Evolutionary conservation across 1,284 basidiomycete genomes (phyloP).

Genomic region (Fomitopsis palustris): DNA sequence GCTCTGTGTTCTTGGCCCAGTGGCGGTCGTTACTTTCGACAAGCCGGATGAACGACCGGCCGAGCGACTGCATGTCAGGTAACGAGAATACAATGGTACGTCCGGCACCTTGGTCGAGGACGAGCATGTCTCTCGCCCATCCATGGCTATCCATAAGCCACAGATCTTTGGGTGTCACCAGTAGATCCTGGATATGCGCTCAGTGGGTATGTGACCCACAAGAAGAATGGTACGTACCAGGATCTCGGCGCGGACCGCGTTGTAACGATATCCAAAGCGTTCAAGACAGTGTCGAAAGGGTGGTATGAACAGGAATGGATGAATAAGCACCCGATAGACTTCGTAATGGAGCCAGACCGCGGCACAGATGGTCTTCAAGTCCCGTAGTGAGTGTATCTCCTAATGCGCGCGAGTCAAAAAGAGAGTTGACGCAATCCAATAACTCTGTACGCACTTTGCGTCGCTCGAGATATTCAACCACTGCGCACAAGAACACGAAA

Average conservation of each 20-base stretch:
- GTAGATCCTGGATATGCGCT: background rate
- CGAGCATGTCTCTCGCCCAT: background rate
- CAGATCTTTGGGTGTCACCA: background rate
- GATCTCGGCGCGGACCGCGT: background rate
- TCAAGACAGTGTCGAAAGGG: background rate
- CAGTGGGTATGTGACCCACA: background rate
- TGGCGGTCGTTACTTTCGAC: background rate
- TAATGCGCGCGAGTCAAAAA: background rate
- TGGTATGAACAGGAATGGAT: background rate
- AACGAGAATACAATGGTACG: background rate
- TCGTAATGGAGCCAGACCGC: background rate
- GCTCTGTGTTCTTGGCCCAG: background rate
- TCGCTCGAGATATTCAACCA: background rate
- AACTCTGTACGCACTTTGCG: background rate
- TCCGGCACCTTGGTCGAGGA: background rate
- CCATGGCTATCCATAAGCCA: background rate
- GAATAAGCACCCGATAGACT: background rate
- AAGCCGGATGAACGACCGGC: background rate
- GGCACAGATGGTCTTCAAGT: background rate
- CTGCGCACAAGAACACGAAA: background rate
- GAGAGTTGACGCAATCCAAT: background rate
- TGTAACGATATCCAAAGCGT: background rate
- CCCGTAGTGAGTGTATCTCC: background rate
- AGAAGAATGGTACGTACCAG: background rate
- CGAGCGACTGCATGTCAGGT: background rate